Evolutionary conservation across 2,329 filamentous ascomycete species (phyloP).

Genomic region (Thelonectria olida): DNA sequence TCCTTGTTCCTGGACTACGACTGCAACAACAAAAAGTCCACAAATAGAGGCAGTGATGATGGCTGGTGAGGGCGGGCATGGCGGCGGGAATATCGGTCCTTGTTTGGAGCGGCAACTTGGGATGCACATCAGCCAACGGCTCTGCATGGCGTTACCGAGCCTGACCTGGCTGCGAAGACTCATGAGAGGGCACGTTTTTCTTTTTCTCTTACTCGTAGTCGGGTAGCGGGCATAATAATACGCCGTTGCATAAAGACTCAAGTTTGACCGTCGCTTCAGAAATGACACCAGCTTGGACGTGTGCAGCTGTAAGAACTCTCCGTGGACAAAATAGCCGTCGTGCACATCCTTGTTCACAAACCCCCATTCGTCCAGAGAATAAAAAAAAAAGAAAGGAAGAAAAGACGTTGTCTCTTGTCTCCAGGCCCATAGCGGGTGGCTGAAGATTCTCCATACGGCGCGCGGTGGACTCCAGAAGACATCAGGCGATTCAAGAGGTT

Average conservation of each 20-base stretch:
- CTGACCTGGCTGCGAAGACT: background rate
- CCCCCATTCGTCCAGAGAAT: background rate
- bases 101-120: background rate
- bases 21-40: background rate
- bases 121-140: constrained; percentile 18
- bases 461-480: constrained; percentile 3
- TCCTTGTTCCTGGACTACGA: background rate
- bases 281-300: background rate
- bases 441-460: background rate
- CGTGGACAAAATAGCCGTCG: no score
- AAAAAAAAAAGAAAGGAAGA: background rate
- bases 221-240: constrained; percentile 1
- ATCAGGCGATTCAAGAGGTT: constrained; percentile 30
- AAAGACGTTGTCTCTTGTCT: constrained; percentile 20
- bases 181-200: background rate
- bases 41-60: background rate
- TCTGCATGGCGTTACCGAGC: background rate
- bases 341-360: background rate
- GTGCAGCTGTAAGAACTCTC: no score
- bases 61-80: background rate
- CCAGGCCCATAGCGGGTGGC: background rate
- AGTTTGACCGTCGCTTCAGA: constrained; percentile 13
- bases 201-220: background rate
- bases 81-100: background rate
- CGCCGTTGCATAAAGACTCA: background rate